phyloP scores from a whole-genome alignment of 768 basidiomycete species.

The Suillus subaureus region DNA sequence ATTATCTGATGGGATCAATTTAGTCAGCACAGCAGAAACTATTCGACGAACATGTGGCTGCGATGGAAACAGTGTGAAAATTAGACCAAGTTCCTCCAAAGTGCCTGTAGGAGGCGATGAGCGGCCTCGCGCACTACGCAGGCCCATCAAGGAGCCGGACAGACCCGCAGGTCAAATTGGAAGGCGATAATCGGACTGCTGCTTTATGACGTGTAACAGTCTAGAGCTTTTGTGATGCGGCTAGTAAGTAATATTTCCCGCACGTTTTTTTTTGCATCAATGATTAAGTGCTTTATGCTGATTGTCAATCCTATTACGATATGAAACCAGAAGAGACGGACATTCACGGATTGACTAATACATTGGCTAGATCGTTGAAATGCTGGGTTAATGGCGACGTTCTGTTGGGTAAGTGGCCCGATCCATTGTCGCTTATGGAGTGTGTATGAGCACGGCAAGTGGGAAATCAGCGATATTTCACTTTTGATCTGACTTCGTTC shows the following conservation, averaged over 20 bases:
- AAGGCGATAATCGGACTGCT: conserved; percentile 9
- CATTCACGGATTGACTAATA: conserved; percentile 33
- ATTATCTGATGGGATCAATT: conserved; percentile 22
- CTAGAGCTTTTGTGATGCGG: conserved; percentile 5
- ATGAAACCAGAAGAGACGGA: conserved; percentile 33
- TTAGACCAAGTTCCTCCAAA: neutral
- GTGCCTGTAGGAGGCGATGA: conserved; percentile 7
- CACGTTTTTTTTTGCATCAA: conserved; percentile 12
- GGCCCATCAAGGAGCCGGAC: conserved; percentile 7
- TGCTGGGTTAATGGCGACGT: conserved; percentile 26
- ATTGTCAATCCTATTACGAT: conserved; percentile 39
- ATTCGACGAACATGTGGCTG: conserved; percentile 5
- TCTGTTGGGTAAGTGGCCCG: conserved; percentile 31
- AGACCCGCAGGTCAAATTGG: conserved; percentile 5
- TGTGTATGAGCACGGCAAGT: conserved; percentile 27
- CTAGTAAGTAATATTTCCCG: conserved; percentile 10
- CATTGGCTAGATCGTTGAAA: conserved; percentile 31
- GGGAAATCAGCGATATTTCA: conserved; percentile 27
- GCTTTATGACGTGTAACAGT: conserved; percentile 9
- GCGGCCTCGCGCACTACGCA: conserved; percentile 6
- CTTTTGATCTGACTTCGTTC: conserved; percentile 31
- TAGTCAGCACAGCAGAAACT: conserved; percentile 33
- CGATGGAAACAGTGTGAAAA: conserved; percentile 30
- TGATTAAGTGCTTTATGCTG: conserved; percentile 19
- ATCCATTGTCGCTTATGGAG: conserved; percentile 26